A percentile compares a stretch with the other conserved stretches of the same genome.
phyloP scores from a whole-genome alignment of 2,329 filamentous ascomycete genomes.

The Xylariaceae sp. region DNA sequence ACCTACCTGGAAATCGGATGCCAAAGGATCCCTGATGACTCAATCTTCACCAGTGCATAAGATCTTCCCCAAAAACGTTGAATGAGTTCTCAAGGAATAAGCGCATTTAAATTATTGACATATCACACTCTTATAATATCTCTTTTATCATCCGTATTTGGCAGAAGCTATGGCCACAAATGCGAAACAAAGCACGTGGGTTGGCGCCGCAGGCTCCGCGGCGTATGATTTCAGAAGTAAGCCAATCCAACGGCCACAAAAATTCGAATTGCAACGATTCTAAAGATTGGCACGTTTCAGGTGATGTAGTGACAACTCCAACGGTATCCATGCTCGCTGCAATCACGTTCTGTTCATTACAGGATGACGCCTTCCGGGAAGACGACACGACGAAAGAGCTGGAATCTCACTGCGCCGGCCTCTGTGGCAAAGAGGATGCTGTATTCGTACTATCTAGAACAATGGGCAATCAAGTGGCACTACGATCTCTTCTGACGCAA shows the following conservation, averaged over 20 bases:
- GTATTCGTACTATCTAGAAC: conserved; percentile 85
- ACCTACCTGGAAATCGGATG: too few species aligned
- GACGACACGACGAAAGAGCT: conserved; percentile 74
- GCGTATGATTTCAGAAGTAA: not conserved
- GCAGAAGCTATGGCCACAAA: too few species aligned
- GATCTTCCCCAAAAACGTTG: too few species aligned
- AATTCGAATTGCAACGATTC: not conserved
- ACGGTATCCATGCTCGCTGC: conserved; percentile 78
- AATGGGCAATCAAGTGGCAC: conserved; percentile 87
- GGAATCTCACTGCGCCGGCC: conserved; percentile 67
- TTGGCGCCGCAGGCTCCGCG: not conserved
- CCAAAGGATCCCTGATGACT: too few species aligned
- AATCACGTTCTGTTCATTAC: conserved; percentile 67
- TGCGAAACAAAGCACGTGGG: too few species aligned
- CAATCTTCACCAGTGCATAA: too few species aligned
- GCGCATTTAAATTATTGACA: too few species aligned
- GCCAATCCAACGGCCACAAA: not conserved
- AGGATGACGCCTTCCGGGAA: conserved; percentile 81
- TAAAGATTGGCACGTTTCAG: not conserved
- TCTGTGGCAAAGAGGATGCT: conserved; percentile 71
- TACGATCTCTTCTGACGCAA: conserved; percentile 71
- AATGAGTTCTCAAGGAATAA: too few species aligned
- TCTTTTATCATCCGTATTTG: too few species aligned
- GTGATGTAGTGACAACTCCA: conserved; percentile 59
- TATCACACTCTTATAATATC: too few species aligned